phyloP scores from a whole-genome alignment of 495 filamentous ascomycete species.

The Amphirosellinia nigrospora region DNA sequence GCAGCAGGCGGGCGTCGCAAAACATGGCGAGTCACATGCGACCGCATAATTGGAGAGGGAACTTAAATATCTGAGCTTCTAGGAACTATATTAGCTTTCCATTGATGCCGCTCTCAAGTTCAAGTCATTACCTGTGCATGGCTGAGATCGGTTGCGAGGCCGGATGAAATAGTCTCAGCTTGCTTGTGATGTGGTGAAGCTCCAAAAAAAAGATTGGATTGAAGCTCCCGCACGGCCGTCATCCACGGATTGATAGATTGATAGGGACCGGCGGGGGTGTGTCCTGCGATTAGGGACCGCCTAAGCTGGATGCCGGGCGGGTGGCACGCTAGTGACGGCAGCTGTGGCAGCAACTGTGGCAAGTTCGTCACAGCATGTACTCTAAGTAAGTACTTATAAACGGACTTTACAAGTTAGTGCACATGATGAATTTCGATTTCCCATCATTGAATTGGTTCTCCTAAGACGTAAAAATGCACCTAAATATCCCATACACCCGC shows the following conservation, averaged over 20 bases:
- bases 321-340: too few species aligned
- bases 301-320: too few species aligned
- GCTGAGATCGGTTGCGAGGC: conserved; percentile 29
- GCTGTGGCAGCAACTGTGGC: too few species aligned
- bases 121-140: conserved; percentile 40
- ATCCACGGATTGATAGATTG: conserved; percentile 11
- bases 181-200: not conserved
- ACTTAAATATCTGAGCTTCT: conserved; percentile 36
- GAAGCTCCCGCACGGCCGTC: conserved; percentile 26
- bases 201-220: not conserved
- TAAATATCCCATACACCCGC: not conserved
- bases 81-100: conserved; percentile 31
- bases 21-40: conserved; percentile 65
- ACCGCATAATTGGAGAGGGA: conserved; percentile 68
- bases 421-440: too few species aligned
- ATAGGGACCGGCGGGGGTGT: conserved; percentile 4
- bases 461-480: not conserved
- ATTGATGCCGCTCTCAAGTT: not conserved
- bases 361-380: too few species aligned
- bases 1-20: conserved; percentile 42
- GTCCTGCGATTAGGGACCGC: not conserved
- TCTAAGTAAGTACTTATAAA: too few species aligned
- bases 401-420: too few species aligned
- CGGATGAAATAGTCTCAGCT: not conserved
- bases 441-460: too few species aligned